Conservation (phyloP, 768 basidiomycete genomes). For the Termitomyces sp. region DNA sequence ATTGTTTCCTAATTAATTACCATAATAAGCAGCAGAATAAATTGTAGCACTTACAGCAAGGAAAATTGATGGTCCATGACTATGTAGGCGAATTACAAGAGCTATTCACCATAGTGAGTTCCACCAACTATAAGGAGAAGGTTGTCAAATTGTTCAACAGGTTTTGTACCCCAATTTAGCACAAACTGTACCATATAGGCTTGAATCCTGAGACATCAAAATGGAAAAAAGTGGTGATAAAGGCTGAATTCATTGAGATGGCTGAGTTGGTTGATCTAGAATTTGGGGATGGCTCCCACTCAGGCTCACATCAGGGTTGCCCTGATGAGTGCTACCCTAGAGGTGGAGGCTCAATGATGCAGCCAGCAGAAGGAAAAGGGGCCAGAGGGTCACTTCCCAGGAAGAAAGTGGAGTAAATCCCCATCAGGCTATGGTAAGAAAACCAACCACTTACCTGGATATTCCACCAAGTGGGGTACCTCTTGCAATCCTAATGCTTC, state of each 20-base stretch:
- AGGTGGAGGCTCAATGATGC: background rate
- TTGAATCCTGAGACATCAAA: slow-evolving; percentile 22
- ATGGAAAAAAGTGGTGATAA: slow-evolving; percentile 21
- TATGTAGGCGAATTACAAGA: slow-evolving; percentile 28
- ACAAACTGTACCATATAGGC: slow-evolving; percentile 21
- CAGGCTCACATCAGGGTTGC: too few species aligned
- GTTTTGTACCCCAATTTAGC: slow-evolving; percentile 22
- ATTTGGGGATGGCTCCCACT: background rate
- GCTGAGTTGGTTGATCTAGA: slow-evolving; percentile 3
- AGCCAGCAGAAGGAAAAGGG: background rate
- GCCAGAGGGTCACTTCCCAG: too few species aligned
- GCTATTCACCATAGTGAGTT: slow-evolving; percentile 25
- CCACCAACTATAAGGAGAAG: slow-evolving; percentile 18
- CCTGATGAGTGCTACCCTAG: too few species aligned
- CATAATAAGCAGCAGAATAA: slow-evolving; percentile 20
- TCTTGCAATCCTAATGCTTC: background rate
- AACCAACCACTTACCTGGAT: background rate
- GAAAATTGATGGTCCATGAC: slow-evolving; percentile 18
- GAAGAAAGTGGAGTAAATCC: background rate
- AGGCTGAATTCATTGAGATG: slow-evolving; percentile 27
- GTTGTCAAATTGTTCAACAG: slow-evolving; percentile 33
- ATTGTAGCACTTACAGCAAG: slow-evolving; percentile 22
- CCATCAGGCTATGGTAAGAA: background rate
- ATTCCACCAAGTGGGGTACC: background rate
- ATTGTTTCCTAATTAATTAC: slow-evolving; percentile 16